phyloP scores from a whole-genome alignment of 1,284 basidiomycete species.

The Abortiporus biennis region DNA sequence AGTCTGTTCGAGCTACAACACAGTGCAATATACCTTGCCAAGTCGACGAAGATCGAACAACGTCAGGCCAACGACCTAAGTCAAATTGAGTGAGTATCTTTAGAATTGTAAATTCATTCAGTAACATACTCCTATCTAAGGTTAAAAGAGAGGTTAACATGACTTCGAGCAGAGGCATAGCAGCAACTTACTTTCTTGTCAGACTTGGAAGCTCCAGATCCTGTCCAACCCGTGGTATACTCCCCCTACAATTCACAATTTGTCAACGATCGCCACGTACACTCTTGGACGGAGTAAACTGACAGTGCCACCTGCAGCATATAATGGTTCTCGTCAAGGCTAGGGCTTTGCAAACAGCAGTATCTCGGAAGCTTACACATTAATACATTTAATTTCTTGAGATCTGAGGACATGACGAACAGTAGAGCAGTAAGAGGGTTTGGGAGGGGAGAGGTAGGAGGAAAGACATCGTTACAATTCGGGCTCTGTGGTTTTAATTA shows the following conservation, averaged over 20 bases:
- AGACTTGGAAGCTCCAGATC: constrained; percentile 84
- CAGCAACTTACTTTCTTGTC: constrained; percentile 77
- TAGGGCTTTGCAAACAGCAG: not conserved
- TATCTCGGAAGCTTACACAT: constrained; percentile 50
- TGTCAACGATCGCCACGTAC: too few species aligned
- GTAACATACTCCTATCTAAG: constrained; percentile 62
- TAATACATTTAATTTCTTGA: constrained; percentile 56
- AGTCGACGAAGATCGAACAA: constrained; percentile 85
- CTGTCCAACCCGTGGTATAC: constrained; percentile 93
- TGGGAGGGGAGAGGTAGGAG: constrained; percentile 4
- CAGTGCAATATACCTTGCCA: constrained; percentile 57
- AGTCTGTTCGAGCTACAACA: not conserved
- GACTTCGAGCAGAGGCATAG: too few species aligned
- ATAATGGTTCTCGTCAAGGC: not conserved
- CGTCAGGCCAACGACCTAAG: constrained; percentile 82
- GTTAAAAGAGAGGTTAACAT: too few species aligned
- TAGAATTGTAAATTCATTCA: not conserved
- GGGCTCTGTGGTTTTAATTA: too few species aligned
- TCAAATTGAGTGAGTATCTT: not conserved
- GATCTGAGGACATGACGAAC: constrained; percentile 29
- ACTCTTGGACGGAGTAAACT: constrained; percentile 16
- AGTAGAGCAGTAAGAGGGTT: not conserved
- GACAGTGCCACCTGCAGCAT: constrained; percentile 56
- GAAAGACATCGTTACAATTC: too few species aligned
- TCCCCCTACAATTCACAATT: constrained; percentile 49